Evolutionary conservation across 306 rosid genomes (phyloP), one percentile per base, ranked within the genome.

Genomic region (Vicia faba): DNA sequence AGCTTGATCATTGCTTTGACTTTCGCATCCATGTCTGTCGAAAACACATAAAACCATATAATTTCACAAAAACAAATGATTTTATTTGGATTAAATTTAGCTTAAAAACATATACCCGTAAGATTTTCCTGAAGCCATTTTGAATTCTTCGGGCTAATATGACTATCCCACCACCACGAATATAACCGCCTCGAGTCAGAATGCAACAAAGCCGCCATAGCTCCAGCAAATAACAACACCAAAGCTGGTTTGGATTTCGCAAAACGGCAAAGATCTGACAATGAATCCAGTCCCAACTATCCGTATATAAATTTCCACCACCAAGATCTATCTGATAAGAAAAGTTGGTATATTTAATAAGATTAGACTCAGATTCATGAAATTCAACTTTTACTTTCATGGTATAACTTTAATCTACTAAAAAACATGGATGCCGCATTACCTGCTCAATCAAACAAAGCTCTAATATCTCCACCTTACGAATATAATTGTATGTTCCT

Each of bases 91-190:
- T 45, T 5, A 71, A 53, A 71, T 18, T 4, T 39, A 31, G 36
- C 51, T 25, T 23, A 1, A 55, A 18, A 67, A 25, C n/a, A 54
- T 25, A 55, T 39, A 91, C 99, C 99, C 79, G 89, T 82, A 69
- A 95, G 99, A 72, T 95, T 91, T 44, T 95, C 99, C 82, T 91
- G 97, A 71, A 95, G 97, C 99, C 99, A 95, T 87, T 91, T 95
- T 3, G 99, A 95, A 77, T 88, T 91, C 76, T 87, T 91, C 29
- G 99, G 99, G 76, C 95, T 85, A 63, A 82, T 88, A 80, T 95
- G 99, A 71, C 99, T 95, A 69, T 95, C 99, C 99, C 99, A 95
- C 99, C 99, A 95, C 99, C 99, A 95, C 64, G 99, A 95, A 79
- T 95, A 95, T 61, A 95, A 74, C 62, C 96, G 96, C 74, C 97